These are phyloP conservation scores for Mycena floridula DNA, from an alignment of 768 basidiomycete species.

Conservation along the genomic window DNA sequence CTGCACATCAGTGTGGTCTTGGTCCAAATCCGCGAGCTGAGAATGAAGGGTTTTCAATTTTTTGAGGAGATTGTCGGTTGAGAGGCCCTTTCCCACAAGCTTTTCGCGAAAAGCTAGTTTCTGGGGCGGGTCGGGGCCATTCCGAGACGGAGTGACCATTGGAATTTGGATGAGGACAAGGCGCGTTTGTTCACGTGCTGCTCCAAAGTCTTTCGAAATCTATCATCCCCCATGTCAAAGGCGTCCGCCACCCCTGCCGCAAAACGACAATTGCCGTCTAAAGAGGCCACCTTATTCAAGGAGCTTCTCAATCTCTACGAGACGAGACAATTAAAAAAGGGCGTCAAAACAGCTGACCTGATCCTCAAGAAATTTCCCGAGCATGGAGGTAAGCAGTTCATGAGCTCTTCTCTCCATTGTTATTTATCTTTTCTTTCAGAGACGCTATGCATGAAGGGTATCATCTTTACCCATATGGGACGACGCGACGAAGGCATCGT, in stretches of 20 bases:
- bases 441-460: conserved; percentile 94
- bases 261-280: conserved; percentile 65
- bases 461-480: conserved; percentile 77
- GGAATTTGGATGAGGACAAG: too few relatives aligned
- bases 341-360: conserved; percentile 83
- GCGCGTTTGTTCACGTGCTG: too few relatives aligned
- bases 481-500: conserved; percentile 76
- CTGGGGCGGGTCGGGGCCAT: too few relatives aligned
- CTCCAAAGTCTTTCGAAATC: too few relatives aligned
- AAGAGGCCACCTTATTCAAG: conserved; percentile 82
- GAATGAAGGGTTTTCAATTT: conserved; percentile 75
- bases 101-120: conserved; percentile 79
- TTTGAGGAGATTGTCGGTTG: conserved; percentile 80
- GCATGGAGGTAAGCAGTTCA: conserved; percentile 89
- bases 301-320: conserved; percentile 87
- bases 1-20: conserved; percentile 72
- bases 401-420: conserved; percentile 1
- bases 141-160: too few relatives aligned
- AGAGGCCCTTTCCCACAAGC: conserved; percentile 67
- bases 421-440: conserved; percentile 45
- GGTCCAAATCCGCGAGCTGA: conserved; percentile 79
- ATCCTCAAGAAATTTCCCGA: conserved; percentile 95
- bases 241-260: too few relatives aligned
- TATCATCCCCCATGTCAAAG: too few relatives aligned
- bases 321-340: conserved; percentile 81